These are phyloP conservation scores for Ophiostoma triangulosporum DNA, from an alignment of 2,329 filamentous ascomycete genomes.

Conservation along the genomic window DNA sequence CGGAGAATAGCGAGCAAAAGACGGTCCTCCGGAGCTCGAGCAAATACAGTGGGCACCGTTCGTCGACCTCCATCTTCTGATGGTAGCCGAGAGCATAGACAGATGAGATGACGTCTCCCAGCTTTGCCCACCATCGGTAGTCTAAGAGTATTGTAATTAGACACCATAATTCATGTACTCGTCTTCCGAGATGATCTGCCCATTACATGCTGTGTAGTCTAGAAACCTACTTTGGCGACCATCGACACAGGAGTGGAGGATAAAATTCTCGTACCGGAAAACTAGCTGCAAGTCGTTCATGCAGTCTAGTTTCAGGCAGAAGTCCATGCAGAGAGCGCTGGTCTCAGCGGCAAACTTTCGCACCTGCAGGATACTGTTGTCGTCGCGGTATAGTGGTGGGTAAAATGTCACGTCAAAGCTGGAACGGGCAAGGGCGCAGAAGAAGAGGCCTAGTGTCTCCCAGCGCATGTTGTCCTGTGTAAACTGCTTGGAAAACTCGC, in stretches of 20 bases:
- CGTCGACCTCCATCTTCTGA: background rate
- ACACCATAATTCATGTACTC: background rate
- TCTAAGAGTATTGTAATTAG: background rate
- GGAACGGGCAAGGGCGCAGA: background rate
- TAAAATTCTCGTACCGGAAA: background rate
- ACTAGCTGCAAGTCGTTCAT: background rate
- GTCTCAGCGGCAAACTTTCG: background rate
- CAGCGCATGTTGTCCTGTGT: background rate
- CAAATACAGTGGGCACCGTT: background rate
- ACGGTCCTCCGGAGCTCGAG: background rate
- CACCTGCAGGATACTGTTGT: background rate
- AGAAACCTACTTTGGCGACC: background rate
- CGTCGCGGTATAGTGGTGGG: background rate
- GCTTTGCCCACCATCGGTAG: background rate
- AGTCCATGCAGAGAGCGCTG: background rate
- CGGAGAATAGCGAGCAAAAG: background rate
- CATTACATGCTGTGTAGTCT: too few species aligned
- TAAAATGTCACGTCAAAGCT: background rate
- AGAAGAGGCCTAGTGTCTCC: background rate
- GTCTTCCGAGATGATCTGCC: background rate
- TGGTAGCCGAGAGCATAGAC: background rate
- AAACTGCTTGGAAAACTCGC: background rate
- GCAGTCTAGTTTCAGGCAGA: background rate
- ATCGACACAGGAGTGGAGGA: background rate
- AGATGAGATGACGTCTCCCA: conserved; percentile 1